Evolutionary conservation across 345 rosid genomes (phyloP).

Genomic region (Euphorbia pulcherrima): DNA sequence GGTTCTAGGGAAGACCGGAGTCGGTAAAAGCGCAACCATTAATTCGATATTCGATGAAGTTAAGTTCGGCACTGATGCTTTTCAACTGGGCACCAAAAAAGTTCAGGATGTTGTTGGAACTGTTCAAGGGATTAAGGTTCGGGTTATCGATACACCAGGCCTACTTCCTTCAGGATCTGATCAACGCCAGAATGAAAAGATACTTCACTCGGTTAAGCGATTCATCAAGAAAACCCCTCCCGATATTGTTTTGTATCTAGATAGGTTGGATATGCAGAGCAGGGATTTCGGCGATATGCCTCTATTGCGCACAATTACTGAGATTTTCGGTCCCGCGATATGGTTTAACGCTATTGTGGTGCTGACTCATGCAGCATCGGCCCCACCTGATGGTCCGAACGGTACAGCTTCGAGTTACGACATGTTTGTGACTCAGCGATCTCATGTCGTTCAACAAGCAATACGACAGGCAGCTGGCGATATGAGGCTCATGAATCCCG

Average conservation of each 20-base stretch:
- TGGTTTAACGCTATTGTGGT: constrained; percentile 99
- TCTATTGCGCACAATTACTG: constrained; percentile 83
- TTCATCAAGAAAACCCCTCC: constrained; percentile 90
- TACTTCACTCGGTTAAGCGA: constrained; percentile 67
- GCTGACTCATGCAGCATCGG: constrained; percentile 97
- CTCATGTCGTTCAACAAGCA: constrained; percentile 93
- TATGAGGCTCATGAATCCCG: constrained; percentile 98
- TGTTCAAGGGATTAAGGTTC: constrained; percentile 95
- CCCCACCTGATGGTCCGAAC: constrained; percentile 98
- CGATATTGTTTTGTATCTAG: constrained; percentile 94
- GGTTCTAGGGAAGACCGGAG: constrained; percentile 98
- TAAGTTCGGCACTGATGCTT: constrained; percentile 82
- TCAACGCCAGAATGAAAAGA: constrained; percentile 88
- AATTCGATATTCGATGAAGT: constrained; percentile 94
- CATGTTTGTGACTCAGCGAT: constrained; percentile 94
- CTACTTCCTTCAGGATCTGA: constrained; percentile 93
- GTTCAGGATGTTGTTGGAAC: constrained; percentile 96
- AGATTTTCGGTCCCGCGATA: constrained; percentile 85
- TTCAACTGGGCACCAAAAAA: constrained; percentile 80
- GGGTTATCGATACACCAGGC: constrained; percentile 96
- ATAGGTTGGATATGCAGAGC: constrained; percentile 91
- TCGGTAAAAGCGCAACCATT: constrained; percentile 98
- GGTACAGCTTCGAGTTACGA: constrained; percentile 94
- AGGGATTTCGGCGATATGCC: constrained; percentile 96
- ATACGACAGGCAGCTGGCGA: constrained; percentile 99